These are phyloP conservation scores for Euphorbia lathyris DNA, from an alignment of 345 rosid genomes.

Conservation along the genomic window DNA sequence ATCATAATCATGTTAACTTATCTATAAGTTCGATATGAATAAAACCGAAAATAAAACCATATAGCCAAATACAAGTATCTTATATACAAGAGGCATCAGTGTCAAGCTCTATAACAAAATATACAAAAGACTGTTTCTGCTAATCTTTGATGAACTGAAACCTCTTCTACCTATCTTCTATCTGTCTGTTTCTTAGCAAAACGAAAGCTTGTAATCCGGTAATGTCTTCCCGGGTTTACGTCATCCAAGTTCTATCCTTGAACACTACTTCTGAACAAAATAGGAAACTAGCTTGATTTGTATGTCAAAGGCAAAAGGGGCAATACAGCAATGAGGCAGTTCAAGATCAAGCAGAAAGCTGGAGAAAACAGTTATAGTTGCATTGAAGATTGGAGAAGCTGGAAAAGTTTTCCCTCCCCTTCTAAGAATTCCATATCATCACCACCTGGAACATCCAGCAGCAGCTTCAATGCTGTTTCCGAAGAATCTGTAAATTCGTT, in stretches of 20 bases:
- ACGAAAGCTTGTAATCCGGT: not conserved
- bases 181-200: conserved; percentile 1
- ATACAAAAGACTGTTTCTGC: not conserved
- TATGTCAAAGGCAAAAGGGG: not conserved
- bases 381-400: conserved; percentile 20
- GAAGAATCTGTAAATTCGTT: conserved; percentile 30
- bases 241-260: not conserved
- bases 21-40: too few species aligned
- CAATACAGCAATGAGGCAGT: not conserved
- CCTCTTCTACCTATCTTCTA: not conserved
- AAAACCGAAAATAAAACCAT: not conserved
- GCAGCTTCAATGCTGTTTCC: conserved; percentile 25
- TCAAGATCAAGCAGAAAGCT: not conserved
- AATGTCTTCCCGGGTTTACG: not conserved
- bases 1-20: too few species aligned
- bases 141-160: conserved; percentile 1
- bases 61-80: not conserved
- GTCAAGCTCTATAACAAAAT: not conserved
- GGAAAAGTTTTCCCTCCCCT: conserved; percentile 14
- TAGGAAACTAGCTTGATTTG: not conserved
- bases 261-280: not conserved
- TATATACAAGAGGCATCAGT: not conserved
- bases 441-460: conserved; percentile 25
- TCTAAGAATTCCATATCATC: conserved; percentile 25
- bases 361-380: conserved; percentile 8